Base-by-base conservation (phyloP, 2,329 filamentous ascomycete genomes). In the Torrubiella hemipterigena region DNA sequence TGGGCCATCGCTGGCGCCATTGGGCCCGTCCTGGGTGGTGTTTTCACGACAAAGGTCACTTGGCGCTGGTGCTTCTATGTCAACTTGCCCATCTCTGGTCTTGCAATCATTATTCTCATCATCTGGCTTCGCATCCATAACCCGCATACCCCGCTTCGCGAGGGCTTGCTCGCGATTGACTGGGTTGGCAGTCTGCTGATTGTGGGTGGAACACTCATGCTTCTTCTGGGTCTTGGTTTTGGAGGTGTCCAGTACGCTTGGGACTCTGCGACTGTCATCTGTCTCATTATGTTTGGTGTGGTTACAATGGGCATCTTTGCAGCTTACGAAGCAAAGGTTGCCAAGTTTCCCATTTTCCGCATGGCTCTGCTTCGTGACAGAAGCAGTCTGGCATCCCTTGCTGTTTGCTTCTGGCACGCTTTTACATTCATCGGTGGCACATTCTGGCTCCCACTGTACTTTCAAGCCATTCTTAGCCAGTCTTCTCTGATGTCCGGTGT, bases 391-490 rank as follows among this genome's bases (percentile, higher is more conserved):
- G 74, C 79, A 7, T 63, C 73, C 3, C 71, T 86, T 11, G 54
- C 58, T 3, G 63, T 81, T 26, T 77, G 75, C 42, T 84, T 85
- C 56, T 67, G 72, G 38, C 83, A 93, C 51, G 78, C 78, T 27
- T 70, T 78, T 42, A 74, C 81, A 40, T 89, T 89, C 61, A 85
- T 89, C 46, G 72, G 78, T 1, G 74, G 72, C 18, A 74, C 71
- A 38, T 93, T 89, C 63, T 93, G 81, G 58, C 64, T 93, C 5
- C 84, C 84, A 0, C 66, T 93, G 3, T 94, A 93, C 61, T 89
- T 86, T 56, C 84, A 93, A 55, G 70, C 77, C 31, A 75, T 82
- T 31, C 64, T 83, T 26, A 69, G 79, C 30, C 73, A 73, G 3
- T 65, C 68, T 0, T 78, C 83, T 0, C 69, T 87, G 21, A 58